Conservation (phyloP, 805 yeast genomes). For the Metschnikowia peoriensis region DNA sequence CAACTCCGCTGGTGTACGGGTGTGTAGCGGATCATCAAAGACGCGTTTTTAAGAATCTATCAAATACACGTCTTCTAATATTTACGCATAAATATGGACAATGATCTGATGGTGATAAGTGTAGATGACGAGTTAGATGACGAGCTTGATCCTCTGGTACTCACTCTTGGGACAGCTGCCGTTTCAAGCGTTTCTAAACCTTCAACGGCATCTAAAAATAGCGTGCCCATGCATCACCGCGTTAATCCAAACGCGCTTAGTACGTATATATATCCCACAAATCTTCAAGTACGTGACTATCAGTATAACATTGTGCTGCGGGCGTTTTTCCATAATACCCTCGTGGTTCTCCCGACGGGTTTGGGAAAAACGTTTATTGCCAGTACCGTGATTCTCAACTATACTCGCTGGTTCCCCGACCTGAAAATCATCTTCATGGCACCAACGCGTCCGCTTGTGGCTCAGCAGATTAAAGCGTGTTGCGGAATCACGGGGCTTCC, state of each 20-base stretch:
- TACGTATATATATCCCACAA: constrained; percentile 81
- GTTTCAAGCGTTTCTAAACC: background rate
- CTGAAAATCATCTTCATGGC: constrained; percentile 92
- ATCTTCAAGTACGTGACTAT: constrained; percentile 80
- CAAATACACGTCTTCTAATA: background rate
- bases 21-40: background rate
- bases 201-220: too few relatives aligned
- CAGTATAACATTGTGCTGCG: constrained; percentile 76
- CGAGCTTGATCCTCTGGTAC: constrained; percentile 14
- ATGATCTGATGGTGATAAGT: background rate
- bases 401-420: constrained; percentile 74
- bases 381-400: constrained; percentile 88
- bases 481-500: constrained; percentile 84
- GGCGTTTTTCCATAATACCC: constrained; percentile 67
- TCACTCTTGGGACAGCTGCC: background rate
- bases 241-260: constrained; percentile 9
- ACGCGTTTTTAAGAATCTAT: background rate
- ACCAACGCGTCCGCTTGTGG: constrained; percentile 93
- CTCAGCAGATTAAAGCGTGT: constrained; percentile 95
- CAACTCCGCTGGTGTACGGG: constrained; percentile 1
- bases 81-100: background rate
- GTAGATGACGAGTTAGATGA: constrained; percentile 15
- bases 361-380: constrained; percentile 97
- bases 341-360: constrained; percentile 96
- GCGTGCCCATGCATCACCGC: constrained; percentile 8